Evolutionary conservation across 805 yeast species (phyloP).

Genomic region (Yamadazyma takamatsuzukensis): DNA sequence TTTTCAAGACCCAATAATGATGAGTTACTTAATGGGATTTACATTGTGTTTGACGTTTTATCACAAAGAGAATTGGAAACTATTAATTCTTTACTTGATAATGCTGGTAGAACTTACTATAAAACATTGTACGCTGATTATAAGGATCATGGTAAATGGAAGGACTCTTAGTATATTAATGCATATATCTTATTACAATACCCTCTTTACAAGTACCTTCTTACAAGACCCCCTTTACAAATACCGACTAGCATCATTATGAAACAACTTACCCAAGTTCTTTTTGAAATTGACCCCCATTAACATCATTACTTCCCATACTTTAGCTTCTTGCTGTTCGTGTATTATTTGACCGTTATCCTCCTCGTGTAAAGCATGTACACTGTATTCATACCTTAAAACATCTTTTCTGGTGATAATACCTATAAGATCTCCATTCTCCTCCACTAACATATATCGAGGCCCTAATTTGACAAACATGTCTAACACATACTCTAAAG

Average conservation of each 20-base stretch:
- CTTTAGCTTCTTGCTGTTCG: constrained; percentile 25
- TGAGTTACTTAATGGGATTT: constrained; percentile 53
- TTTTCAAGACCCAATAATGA: constrained; percentile 46
- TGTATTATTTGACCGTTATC: constrained; percentile 14
- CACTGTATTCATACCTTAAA: constrained; percentile 52
- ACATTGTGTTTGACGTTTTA: constrained; percentile 62
- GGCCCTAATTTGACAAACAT: constrained; percentile 82
- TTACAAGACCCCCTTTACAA: constrained; percentile 4
- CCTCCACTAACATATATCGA: constrained; percentile 61
- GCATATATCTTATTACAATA: background rate
- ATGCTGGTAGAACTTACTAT: constrained; percentile 65
- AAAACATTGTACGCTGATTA: constrained; percentile 68
- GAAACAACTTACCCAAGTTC: constrained; percentile 26
- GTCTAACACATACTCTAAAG: constrained; percentile 60
- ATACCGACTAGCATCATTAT: constrained; percentile 28
- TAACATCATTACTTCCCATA: constrained; percentile 31
- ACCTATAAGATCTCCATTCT: constrained; percentile 62
- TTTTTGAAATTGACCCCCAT: constrained; percentile 16
- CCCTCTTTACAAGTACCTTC: background rate
- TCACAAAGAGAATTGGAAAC: constrained; percentile 63
- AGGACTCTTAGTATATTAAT: constrained; percentile 38
- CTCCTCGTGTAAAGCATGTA: constrained; percentile 11
- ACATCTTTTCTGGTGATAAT: constrained; percentile 84
- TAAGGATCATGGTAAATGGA: constrained; percentile 80
- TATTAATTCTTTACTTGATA: constrained; percentile 63